These are phyloP conservation scores for Sistotremastrum suecicum DNA, from an alignment of 768 basidiomycete species.

Conservation along the genomic window DNA sequence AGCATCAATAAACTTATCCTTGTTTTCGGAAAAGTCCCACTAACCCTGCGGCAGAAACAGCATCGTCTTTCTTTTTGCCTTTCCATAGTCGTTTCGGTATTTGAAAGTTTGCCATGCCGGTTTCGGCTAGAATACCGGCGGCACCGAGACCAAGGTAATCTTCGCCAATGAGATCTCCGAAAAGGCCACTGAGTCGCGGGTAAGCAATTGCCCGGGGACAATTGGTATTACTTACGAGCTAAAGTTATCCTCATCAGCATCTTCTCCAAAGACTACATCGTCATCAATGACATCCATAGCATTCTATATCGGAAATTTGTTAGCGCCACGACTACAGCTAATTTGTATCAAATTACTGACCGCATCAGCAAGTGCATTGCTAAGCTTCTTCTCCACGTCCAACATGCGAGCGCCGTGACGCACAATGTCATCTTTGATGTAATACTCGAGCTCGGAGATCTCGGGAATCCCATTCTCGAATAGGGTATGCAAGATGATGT, in stretches of 20 bases:
- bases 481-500: constrained; percentile 84
- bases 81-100: constrained; percentile 69
- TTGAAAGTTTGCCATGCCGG: constrained; percentile 61
- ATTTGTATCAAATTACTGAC: constrained; percentile 27
- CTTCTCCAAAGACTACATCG: constrained; percentile 40
- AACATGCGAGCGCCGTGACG: constrained; percentile 61
- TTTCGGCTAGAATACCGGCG: constrained; percentile 76
- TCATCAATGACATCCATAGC: constrained; percentile 39
- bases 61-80: constrained; percentile 34
- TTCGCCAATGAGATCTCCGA: constrained; percentile 77
- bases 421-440: constrained; percentile 80
- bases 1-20: too few species aligned
- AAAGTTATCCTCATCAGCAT: constrained; percentile 42
- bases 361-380: constrained; percentile 68
- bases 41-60: background rate
- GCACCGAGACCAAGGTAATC: constrained; percentile 87
- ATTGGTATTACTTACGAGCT: background rate
- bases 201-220: background rate
- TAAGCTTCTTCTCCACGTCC: constrained; percentile 80
- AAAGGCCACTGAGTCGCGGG: constrained; percentile 47
- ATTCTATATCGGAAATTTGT: constrained; percentile 17
- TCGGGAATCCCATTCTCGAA: constrained; percentile 79
- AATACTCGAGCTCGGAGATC: constrained; percentile 68
- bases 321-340: constrained; percentile 20
- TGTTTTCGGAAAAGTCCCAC: too few species aligned